Percentiles rank a stretch among this genome's conserved stretches.
Evolutionary conservation across 768 basidiomycete species (phyloP).

Genomic region (Daedaleopsis nitida): DNA sequence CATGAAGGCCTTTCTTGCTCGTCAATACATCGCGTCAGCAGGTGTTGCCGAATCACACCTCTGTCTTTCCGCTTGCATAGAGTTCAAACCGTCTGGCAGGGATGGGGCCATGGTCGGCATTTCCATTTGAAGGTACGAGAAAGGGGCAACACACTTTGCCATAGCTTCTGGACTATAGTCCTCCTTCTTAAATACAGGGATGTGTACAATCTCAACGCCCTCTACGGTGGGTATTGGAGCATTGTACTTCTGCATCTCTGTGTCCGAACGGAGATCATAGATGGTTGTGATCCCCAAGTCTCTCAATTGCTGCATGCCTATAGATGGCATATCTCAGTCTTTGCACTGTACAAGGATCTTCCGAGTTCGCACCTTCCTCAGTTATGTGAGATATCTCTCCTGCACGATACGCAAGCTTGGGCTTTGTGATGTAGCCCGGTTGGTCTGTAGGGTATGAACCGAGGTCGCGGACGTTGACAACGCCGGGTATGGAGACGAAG

Average conservation of each 20-base stretch:
- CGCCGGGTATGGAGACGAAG: slow-evolving; percentile 71
- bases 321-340: background rate
- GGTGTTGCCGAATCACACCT: slow-evolving; percentile 43
- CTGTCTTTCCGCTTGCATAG: slow-evolving; percentile 79
- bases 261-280: slow-evolving; percentile 80
- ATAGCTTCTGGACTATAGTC: slow-evolving; percentile 86
- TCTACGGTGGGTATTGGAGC: slow-evolving; percentile 64
- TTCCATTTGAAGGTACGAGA: slow-evolving; percentile 7
- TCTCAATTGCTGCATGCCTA: slow-evolving; percentile 60
- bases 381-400: slow-evolving; percentile 76
- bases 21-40: slow-evolving; percentile 13
- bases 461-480: slow-evolving; percentile 75
- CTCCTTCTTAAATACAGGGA: slow-evolving; percentile 66
- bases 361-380: slow-evolving; percentile 54
- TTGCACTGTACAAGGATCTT: too few species aligned
- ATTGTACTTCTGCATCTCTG: slow-evolving; percentile 75
- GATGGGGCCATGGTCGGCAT: background rate
- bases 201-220: slow-evolving; percentile 59
- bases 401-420: slow-evolving; percentile 61
- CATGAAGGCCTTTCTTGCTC: slow-evolving; percentile 67
- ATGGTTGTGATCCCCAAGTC: slow-evolving; percentile 66
- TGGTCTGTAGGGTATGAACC: slow-evolving; percentile 54
- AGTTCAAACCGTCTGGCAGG: slow-evolving; percentile 61
- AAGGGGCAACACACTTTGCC: slow-evolving; percentile 69
- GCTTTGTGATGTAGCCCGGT: slow-evolving; percentile 56